Evolutionary conservation across 176 grass and related monocot species (phyloP), one percentile per base, ranked within the genome.

Genomic region (Elymus sibiricus): DNA sequence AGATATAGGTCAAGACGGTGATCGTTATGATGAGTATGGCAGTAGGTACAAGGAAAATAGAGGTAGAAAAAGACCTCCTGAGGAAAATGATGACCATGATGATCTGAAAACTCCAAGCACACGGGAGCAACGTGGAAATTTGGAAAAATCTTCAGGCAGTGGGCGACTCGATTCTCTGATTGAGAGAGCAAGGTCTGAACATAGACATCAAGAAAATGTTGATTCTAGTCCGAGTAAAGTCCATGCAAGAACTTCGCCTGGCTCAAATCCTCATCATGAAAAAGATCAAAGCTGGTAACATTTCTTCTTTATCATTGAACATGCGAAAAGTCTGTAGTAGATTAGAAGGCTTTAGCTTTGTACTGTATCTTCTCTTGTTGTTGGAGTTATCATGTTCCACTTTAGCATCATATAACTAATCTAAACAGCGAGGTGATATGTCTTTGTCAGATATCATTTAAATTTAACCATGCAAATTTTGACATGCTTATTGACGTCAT

Each of bases 281-380:
- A 98, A 90, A 87, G 95, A 95, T 89, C 88, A 94, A 89, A 94
- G 77, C 87, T 90, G 95, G 95, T 98, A 91, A 88, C 3, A 59
- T 60, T 74, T 89, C 21, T 77, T 86, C 84, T 81, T 39, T 84
- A 26, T 67, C 17, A 21, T 49, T 79, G 59, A 42, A 62, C 22
- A 62, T 78, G 21, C 73, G 29, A 73, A 81, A 80, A 70, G 81
- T 16, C 15, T 76, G 32, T 59, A 89, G 19, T 78, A 28, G 70
- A 74, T 83, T 61, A 46, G 51, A 70, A 61, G 37, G 26, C 1
- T 68, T 4, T 24, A 42, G 7, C 73, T 73, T 68, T 69, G 14
- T 79, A 85, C 65, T 75, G n/a, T 85, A 83, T 61, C 47, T 80
- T 82, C 8, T 22, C 70, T 49, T 66, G 16, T 59, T 65, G 22